These are phyloP conservation scores for Comarum palustre DNA, from an alignment of 306 rosid genomes.

Conservation along the genomic window DNA sequence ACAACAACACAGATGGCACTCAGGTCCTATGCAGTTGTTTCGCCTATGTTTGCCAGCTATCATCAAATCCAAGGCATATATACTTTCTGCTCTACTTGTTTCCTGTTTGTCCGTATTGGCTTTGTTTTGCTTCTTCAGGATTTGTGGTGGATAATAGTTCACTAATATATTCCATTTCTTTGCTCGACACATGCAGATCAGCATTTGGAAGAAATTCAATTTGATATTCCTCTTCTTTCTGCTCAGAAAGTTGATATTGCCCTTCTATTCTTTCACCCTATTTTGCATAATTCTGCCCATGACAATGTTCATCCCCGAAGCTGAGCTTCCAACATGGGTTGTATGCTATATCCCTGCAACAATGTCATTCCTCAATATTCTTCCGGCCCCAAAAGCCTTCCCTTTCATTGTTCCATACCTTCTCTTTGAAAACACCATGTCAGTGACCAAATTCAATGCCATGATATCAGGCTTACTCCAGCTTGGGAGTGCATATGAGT, in stretches of 20 bases:
- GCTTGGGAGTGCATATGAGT: constrained; percentile 87
- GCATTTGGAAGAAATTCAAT: constrained; percentile 84
- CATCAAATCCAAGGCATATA: constrained; percentile 61
- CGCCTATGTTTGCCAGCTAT: constrained; percentile 80
- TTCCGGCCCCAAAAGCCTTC: constrained; percentile 85
- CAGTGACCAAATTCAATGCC: constrained; percentile 89
- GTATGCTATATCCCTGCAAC: constrained; percentile 85
- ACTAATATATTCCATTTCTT: not conserved
- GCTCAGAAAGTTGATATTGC: constrained; percentile 75
- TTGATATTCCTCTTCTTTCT: constrained; percentile 87
- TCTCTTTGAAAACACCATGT: constrained; percentile 90
- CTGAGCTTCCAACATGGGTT: constrained; percentile 78
- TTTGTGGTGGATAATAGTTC: not conserved
- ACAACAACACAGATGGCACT: constrained; percentile 94
- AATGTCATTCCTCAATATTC: constrained; percentile 89
- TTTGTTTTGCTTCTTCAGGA: not conserved
- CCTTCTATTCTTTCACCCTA: constrained; percentile 84
- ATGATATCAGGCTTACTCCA: constrained; percentile 90
- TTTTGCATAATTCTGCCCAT: constrained; percentile 90
- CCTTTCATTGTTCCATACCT: constrained; percentile 96
- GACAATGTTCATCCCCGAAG: constrained; percentile 94
- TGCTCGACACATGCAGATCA: constrained; percentile 66
- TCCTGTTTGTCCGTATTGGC: not conserved
- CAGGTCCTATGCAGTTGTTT: constrained; percentile 94
- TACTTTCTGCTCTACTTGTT: not conserved